Evolutionary conservation across 805 yeast genomes (phyloP).

Genomic region (Starmerella scarabaei): DNA sequence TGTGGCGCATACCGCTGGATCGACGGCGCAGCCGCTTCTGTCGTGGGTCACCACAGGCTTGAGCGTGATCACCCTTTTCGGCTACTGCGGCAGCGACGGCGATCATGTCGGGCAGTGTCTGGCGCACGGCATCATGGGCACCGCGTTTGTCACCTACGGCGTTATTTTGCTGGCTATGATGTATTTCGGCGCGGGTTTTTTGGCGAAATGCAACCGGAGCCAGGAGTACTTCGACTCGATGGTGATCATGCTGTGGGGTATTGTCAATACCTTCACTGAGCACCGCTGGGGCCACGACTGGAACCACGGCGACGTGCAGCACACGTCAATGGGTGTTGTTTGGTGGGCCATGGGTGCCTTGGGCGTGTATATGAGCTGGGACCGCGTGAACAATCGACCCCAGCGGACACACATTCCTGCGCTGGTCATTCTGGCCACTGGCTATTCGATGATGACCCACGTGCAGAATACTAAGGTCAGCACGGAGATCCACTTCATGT

Average conservation of each 20-base stretch:
- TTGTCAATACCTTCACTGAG: slow-evolving; percentile 89
- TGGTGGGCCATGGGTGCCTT: slow-evolving; percentile 94
- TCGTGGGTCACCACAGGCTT: slow-evolving; percentile 74
- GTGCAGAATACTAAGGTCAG: slow-evolving; percentile 61
- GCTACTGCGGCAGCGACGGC: slow-evolving; percentile 60
- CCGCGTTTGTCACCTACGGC: slow-evolving; percentile 72
- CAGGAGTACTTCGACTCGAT: slow-evolving; percentile 79
- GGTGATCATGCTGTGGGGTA: slow-evolving; percentile 80
- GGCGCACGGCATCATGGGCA: slow-evolving; percentile 96
- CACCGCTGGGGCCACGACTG: slow-evolving; percentile 93
- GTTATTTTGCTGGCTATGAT: slow-evolving; percentile 53
- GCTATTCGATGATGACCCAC: slow-evolving; percentile 91
- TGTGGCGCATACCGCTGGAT: slow-evolving; percentile 24
- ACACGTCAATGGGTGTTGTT: slow-evolving; percentile 88
- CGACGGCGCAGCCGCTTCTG: slow-evolving; percentile 30
- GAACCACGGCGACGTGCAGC: slow-evolving; percentile 90
- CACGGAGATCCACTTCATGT: slow-evolving; percentile 76
- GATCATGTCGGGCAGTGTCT: slow-evolving; percentile 84
- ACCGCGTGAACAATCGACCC: slow-evolving; percentile 33
- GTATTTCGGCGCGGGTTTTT: slow-evolving; percentile 52
- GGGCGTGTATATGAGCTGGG: slow-evolving; percentile 65
- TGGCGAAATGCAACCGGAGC: slow-evolving; percentile 35
- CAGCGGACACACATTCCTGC: slow-evolving; percentile 69
- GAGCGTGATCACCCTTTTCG: slow-evolving; percentile 73
- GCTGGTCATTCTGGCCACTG: slow-evolving; percentile 69